These are phyloP conservation scores for Clitoria ternatea DNA, from an alignment of 306 rosid species.

Conservation along the genomic window DNA sequence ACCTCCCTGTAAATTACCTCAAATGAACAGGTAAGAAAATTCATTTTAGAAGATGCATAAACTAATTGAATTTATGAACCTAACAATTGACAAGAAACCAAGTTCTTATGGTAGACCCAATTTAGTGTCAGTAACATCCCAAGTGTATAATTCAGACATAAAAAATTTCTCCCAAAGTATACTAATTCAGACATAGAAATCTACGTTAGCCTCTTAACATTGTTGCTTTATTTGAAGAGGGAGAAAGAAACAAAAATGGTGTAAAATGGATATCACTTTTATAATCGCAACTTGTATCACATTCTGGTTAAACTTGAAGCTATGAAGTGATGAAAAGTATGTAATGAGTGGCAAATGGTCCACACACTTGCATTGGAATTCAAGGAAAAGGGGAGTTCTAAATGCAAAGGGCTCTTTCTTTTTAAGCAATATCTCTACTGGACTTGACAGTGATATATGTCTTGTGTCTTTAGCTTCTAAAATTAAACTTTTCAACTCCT, in stretches of 20 bases:
- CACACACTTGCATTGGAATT: conserved; percentile 62
- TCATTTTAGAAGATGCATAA: too few relatives aligned
- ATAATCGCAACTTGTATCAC: conserved; percentile 9
- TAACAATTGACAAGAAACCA: too few relatives aligned
- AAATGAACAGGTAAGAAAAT: too few relatives aligned
- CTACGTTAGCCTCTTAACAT: neutral
- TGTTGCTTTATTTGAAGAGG: neutral
- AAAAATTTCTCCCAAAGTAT: too few relatives aligned
- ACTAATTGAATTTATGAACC: too few relatives aligned
- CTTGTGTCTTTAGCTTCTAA: neutral
- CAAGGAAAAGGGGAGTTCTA: conserved; percentile 43
- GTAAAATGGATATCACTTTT: neutral
- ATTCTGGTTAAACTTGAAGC: conserved; percentile 39
- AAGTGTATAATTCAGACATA: too few relatives aligned
- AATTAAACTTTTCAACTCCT: neutral
- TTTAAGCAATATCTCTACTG: conserved; percentile 42
- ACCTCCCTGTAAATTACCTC: too few relatives aligned
- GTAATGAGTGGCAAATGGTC: neutral
- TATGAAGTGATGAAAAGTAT: conserved; percentile 19
- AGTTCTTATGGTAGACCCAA: too few relatives aligned
- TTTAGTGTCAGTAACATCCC: too few relatives aligned
- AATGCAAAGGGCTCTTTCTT: conserved; percentile 34
- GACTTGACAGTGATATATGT: conserved; percentile 32
- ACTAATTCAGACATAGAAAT: neutral
- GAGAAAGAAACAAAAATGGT: neutral